Conservation (phyloP, 139 green algal genomes). For the Bryopsis sp. region DNA sequence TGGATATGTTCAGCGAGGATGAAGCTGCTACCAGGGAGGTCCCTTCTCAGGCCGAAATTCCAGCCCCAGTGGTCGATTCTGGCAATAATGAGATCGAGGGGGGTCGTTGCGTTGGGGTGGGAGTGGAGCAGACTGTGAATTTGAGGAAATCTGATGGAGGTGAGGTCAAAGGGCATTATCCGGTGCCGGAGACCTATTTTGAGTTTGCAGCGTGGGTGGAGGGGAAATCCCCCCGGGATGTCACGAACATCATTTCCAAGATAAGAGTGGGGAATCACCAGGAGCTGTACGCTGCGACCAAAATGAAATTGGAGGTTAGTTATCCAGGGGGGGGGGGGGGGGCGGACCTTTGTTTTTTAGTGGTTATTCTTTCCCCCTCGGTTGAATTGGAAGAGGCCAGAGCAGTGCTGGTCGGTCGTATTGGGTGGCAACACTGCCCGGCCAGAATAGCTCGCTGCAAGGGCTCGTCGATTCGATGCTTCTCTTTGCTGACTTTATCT, state of each 20-base stretch:
- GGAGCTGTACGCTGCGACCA: conserved; percentile 52
- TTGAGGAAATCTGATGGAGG: conserved; percentile 19
- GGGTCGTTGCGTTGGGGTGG: neutral
- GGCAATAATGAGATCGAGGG: neutral
- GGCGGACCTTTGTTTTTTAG: too few species aligned
- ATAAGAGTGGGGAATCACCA: conserved; percentile 72
- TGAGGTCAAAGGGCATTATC: conserved; percentile 61
- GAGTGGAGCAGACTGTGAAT: neutral
- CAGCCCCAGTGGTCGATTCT: conserved; percentile 1
- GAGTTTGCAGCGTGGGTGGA: conserved; percentile 43
- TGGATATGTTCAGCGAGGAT: too few species aligned
- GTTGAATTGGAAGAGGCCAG: too few species aligned
- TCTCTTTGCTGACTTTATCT: too few species aligned
- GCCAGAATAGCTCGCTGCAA: too few species aligned
- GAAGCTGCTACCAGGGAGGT: too few species aligned
- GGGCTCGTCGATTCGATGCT: too few species aligned
- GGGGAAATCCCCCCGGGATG: neutral
- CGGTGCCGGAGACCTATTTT: conserved; percentile 58
- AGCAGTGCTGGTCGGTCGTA: too few species aligned
- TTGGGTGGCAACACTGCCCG: too few species aligned
- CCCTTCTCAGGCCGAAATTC: too few species aligned
- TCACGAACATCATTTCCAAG: neutral
- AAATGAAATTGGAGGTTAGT: conserved; percentile 64
- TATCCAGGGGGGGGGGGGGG: too few species aligned
- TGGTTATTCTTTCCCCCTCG: too few species aligned